Evolutionary conservation across 257 asterid genomes (phyloP).

Genomic region (Capsicum rhomboideum): DNA sequence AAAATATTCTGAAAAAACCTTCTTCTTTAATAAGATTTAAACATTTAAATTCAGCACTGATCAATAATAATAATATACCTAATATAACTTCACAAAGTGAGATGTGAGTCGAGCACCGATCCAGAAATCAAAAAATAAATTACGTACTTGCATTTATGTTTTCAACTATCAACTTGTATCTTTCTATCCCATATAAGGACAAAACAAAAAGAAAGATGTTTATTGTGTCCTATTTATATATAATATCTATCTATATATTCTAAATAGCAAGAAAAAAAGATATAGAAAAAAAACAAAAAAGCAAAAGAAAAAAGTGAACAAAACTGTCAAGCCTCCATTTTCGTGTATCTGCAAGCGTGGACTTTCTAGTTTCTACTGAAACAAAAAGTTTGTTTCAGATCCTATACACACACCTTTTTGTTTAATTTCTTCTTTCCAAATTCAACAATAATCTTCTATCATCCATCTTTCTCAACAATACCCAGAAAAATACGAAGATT

Average conservation of each 20-base stretch:
- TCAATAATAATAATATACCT: too few species aligned
- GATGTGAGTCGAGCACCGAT: too few species aligned
- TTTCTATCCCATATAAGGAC: background rate
- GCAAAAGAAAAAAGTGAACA: background rate
- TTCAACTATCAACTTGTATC: too few species aligned
- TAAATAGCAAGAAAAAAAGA: background rate
- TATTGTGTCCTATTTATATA: background rate
- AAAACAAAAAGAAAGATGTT: background rate
- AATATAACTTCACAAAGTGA: too few species aligned
- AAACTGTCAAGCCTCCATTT: background rate
- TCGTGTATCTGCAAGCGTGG: conserved; percentile 1
- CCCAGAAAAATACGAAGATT: background rate
- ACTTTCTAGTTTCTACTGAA: background rate
- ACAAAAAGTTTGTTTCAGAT: background rate
- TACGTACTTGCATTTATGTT: too few species aligned
- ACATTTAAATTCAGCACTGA: too few species aligned
- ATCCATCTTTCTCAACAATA: background rate
- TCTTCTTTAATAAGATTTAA: too few species aligned
- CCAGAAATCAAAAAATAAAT: too few species aligned
- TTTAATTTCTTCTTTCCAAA: background rate
- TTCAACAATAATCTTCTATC: too few species aligned
- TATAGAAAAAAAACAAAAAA: background rate
- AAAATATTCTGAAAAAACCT: too few species aligned
- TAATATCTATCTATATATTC: too few species aligned
- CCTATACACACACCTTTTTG: background rate